Evolutionary conservation across 106 monocot genomes (phyloP), one percentile per base, ranked within the genome.

Genomic region (Iris macrosiphon): DNA sequence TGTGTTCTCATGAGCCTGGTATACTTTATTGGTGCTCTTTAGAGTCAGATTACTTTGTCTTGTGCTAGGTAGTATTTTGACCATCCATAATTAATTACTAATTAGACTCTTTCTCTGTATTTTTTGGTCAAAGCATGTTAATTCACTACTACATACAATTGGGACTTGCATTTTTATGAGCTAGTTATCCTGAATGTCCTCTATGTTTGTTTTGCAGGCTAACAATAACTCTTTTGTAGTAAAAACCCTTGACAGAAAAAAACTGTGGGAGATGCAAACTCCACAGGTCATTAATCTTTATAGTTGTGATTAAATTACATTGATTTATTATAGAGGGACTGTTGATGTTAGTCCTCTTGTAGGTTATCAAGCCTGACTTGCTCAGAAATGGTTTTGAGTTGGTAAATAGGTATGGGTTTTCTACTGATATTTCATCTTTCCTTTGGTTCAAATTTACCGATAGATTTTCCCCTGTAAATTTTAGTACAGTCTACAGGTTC

Each of bases 201-300:
- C 4, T 23, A 1, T 14, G 25, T 58, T 4, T 16, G 41, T 48
- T 59, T 55, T 82, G 53, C 79, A 99, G 98, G 98, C 87, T 26
- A 64, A 79, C 46, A 72, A 60, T 26, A 67, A 75, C 19, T 84
- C 69, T 40, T 99, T 91, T 77, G 91, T 99, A 6, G 81, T 87
- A 45, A 91, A 79, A 75, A 99, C 98, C 33, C 76, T 99, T 42
- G 87, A 99, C 41, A 77, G 96, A 28, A 90, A 87, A 83, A 83
- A 76, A 40, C 90, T 98, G 25, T 90, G 96, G 96, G 96, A 98
- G 68, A 90, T 98, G 83, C 96, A 98, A 73, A 98, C 96, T 56
- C 96, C 96, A 57, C 90, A 98, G 89, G 95, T 89, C 49, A 16
- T 49, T 49, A 39, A 23, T 20, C 22, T 17, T 24, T 40, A 22